These are phyloP conservation scores for Sphagnurus paluster DNA, from an alignment of 1,284 basidiomycete genomes.

Conservation along the genomic window DNA sequence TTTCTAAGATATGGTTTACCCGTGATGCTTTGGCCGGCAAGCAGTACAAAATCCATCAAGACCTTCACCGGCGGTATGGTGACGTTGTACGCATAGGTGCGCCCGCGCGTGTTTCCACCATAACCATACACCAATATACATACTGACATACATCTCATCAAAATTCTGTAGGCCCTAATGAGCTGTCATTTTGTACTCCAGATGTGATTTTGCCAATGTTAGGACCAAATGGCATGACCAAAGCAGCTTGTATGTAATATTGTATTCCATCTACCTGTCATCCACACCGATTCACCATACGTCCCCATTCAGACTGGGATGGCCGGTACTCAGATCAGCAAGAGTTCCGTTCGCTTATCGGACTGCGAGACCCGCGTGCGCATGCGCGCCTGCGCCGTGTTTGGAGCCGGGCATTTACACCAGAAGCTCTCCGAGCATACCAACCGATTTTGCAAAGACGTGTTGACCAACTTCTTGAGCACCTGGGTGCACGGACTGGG, in stretches of 20 bases:
- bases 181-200: slow-evolving; percentile 31
- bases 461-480: slow-evolving; percentile 33
- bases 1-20: slow-evolving; percentile 20
- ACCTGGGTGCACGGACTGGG: slow-evolving; percentile 22
- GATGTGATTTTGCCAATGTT: slow-evolving; percentile 29
- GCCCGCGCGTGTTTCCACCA: no score
- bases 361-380: slow-evolving; percentile 29
- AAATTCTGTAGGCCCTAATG: slow-evolving; percentile 31
- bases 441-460: slow-evolving; percentile 33
- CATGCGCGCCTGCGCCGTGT: slow-evolving; percentile 39
- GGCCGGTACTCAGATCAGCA: slow-evolving; percentile 20
- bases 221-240: slow-evolving; percentile 32
- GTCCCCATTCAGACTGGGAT: slow-evolving; percentile 21
- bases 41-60: slow-evolving; percentile 20
- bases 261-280: neutral
- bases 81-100: slow-evolving; percentile 23
- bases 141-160: neutral
- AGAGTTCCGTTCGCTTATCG: slow-evolving; percentile 26
- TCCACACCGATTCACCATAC: no score
- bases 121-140: no score
- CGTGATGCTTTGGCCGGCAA: slow-evolving; percentile 17
- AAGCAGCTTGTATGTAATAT: slow-evolving; percentile 31
- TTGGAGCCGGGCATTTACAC: slow-evolving; percentile 43
- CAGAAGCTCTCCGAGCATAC: slow-evolving; percentile 38
- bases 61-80: slow-evolving; percentile 25